Evolutionary conservation across 805 yeast species (phyloP), one percentile per base, ranked within the genome.

Genomic region (Torulaspora quercuum): DNA sequence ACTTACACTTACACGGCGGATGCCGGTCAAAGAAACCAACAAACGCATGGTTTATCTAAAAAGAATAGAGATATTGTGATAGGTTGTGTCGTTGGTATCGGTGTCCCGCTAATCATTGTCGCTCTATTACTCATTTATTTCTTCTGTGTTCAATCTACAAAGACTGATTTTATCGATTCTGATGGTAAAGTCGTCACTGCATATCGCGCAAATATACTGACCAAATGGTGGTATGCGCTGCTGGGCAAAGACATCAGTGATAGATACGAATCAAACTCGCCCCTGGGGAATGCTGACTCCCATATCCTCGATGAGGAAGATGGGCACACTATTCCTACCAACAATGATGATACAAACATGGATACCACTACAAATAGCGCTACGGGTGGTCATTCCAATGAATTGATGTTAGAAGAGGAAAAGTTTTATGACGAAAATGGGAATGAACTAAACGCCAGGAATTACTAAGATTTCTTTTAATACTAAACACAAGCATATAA

Each of bases 51-150:
- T 0, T 59, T 78, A 6, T 68, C 80, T 1, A 51, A 65, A 10
- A 69, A 72, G 33, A 60, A 72, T 41, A 68, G 73, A 37, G 72
- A 71, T 38, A 70, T 80, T 22, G 75, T 81, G 15, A 70, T 80
- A 35, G 88, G 88, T 25, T 78, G 80, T 41, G 80, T 76, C 18
- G 80, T 81, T 5, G 88, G 88, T 37, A 72, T 82, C 9, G 85
- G 85, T 35, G 77, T 79, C 1, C 84, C 89, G 2, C 45, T 74
- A 0, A 54, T 78, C 2, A 25, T 62, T 1, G 47, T 49, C 3
- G 37, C 45, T 3, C 33, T 44, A 3, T 37, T 55, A 6, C 21
- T 57, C n/a, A 29, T 59, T 3, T 61, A 61, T 33, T 41, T 53
- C 33, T 53, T 46, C 40, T 59, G 59, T 35, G 43, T 61, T 16